Base-by-base conservation (phyloP, 2,329 filamentous ascomycete genomes). In the Colletotrichum gigasporum region DNA sequence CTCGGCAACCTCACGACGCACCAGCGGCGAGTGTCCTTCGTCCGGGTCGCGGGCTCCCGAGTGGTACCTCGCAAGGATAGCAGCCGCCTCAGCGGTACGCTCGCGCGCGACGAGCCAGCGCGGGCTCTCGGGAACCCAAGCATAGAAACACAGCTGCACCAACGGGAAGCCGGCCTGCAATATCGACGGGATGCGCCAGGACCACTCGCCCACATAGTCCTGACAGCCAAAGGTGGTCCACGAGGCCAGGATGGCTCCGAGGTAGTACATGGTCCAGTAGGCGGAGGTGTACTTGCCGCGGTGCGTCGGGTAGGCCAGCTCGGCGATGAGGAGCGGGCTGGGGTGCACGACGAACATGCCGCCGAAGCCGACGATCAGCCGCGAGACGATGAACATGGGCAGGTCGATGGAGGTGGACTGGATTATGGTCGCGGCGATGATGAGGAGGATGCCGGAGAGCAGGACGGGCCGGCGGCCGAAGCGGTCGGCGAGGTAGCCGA, bases 21-120 rank as follows among this genome's bases (percentile, higher is more conserved):
- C 58, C 6, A 65, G 58, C 8, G 58, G 58, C 4, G 51, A 75
- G 45, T 76, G 69, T 18, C 62, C 67, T 57, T 82, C 76, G 16
- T 78, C 79, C 7, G 35, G 26, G 14, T 37, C 30, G 8, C 24
- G 16, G 0, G 14, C 39, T 37, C 80, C 79, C 16, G 79, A 82
- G 65, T 87, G 85, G 61, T 80, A 80, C 57, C 83, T 78, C 28
- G 78, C 75, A 4, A 89, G 78, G 2, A 86, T 80, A 0, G 73
- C 66, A 3, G 79, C 72, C 4, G 85, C 85, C 62, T 87, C 81
- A 2, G 83, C 79, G 53, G 80, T 78, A 20, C 81, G 77, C 44
- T 82, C 83, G 47, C 83, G 81, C 28, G 73, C 71, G n/a, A 80
- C 77, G 62, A 70, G 82, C 79, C 55, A 87, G 47, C 85, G 76